Percentiles rank a stretch among this genome's conserved stretches.
These are phyloP conservation scores for Ilex aquifolium DNA, from an alignment of 257 asterid species.

Conservation along the genomic window DNA sequence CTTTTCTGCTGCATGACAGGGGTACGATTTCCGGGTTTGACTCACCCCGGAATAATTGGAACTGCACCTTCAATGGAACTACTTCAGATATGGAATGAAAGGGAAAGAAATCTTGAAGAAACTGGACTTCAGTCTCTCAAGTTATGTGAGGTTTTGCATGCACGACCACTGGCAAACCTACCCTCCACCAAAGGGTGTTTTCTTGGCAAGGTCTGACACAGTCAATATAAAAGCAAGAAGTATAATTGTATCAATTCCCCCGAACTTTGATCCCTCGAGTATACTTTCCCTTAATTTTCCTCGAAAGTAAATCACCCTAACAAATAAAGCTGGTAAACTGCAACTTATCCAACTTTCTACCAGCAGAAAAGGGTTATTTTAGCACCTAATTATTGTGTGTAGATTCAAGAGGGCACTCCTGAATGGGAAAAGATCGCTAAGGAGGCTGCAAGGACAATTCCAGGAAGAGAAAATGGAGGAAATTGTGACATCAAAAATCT, in stretches of 20 bases:
- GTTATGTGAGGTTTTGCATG: slow-evolving; percentile 81
- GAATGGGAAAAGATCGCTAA: slow-evolving; percentile 85
- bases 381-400: slow-evolving; percentile 9
- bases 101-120: slow-evolving; percentile 71
- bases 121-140: slow-evolving; percentile 57
- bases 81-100: slow-evolving; percentile 75
- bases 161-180: slow-evolving; percentile 76
- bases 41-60: slow-evolving; percentile 92
- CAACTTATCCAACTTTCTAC: background rate
- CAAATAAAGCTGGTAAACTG: background rate
- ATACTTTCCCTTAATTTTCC: too few species aligned
- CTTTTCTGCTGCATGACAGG: slow-evolving; percentile 29
- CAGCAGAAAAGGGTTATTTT: background rate
- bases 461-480: slow-evolving; percentile 97
- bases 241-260: too few species aligned
- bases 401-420: slow-evolving; percentile 69
- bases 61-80: slow-evolving; percentile 89
- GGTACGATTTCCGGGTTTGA: slow-evolving; percentile 85
- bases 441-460: slow-evolving; percentile 91
- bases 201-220: slow-evolving; percentile 76
- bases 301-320: too few species aligned
- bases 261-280: too few species aligned
- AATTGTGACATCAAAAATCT: slow-evolving; percentile 93
- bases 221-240: background rate
- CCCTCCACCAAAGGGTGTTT: slow-evolving; percentile 77